Conservation (phyloP, 2,329 filamentous ascomycete species). For the Colletotrichum musae region DNA sequence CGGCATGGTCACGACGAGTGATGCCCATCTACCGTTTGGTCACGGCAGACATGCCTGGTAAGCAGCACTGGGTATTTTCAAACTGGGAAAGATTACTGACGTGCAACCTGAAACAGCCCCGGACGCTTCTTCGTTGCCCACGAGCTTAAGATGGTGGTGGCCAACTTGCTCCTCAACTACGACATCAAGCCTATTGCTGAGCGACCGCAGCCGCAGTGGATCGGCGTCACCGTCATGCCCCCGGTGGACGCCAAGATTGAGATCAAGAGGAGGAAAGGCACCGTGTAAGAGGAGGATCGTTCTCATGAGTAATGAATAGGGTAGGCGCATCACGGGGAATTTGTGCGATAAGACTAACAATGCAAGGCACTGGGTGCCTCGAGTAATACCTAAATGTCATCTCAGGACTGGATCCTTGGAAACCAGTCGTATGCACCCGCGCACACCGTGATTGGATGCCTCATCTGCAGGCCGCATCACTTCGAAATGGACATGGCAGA, state of each 20-base stretch:
- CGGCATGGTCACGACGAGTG: conserved; percentile 68
- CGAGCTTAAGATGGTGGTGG: conserved; percentile 69
- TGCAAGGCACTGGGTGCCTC: background rate
- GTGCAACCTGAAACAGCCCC: conserved; percentile 51
- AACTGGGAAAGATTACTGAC: background rate
- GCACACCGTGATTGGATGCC: too few species aligned
- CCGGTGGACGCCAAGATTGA: conserved; percentile 51
- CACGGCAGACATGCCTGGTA: conserved; percentile 69
- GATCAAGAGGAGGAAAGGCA: conserved; percentile 45
- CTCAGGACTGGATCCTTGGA: background rate
- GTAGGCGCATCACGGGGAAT: background rate
- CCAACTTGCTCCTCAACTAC: conserved; percentile 66
- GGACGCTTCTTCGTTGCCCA: conserved; percentile 71
- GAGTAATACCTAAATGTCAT: background rate
- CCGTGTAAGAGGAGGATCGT: background rate
- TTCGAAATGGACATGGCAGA: too few species aligned
- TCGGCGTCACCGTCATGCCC: conserved; percentile 60
- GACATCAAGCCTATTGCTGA: conserved; percentile 60
- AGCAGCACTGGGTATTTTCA: conserved; percentile 4
- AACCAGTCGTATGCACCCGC: background rate
- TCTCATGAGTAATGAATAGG: background rate
- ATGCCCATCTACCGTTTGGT: conserved; percentile 67
- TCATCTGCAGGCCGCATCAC: too few species aligned
- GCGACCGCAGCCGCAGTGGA: conserved; percentile 58
- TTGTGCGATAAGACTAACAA: background rate